A percentile compares a stretch with the other conserved stretches of the same genome.
Evolutionary conservation across 1,139 yeast species (phyloP).

Genomic region (Lodderomyces margitis): DNA sequence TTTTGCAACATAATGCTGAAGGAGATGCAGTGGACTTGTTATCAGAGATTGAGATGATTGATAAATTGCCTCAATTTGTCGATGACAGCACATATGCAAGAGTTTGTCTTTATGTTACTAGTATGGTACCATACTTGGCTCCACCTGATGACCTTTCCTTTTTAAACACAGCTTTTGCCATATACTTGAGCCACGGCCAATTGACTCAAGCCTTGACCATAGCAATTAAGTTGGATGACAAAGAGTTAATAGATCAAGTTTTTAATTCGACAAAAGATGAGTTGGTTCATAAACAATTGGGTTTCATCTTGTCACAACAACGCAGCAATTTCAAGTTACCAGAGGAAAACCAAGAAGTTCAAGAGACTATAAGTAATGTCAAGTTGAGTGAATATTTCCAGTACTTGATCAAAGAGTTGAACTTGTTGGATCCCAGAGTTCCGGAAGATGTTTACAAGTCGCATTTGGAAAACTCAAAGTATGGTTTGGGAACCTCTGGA

Average conservation of each 20-base stretch:
- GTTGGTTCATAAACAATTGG: conserved; percentile 82
- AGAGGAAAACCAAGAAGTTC: conserved; percentile 71
- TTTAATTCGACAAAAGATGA: conserved; percentile 73
- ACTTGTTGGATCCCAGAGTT: conserved; percentile 81
- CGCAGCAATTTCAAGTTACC: conserved; percentile 71
- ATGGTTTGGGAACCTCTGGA: conserved; percentile 56
- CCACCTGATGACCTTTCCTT: conserved; percentile 92
- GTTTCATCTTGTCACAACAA: conserved; percentile 85
- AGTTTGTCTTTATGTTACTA: conserved; percentile 91
- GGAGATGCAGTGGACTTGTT: conserved; percentile 96
- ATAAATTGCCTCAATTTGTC: conserved; percentile 75
- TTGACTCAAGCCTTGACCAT: conserved; percentile 86
- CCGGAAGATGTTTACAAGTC: conserved; percentile 95
- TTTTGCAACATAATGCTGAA: conserved; percentile 93
- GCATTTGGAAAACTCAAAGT: conserved; percentile 71
- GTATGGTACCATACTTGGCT: conserved; percentile 92
- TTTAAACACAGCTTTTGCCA: conserved; percentile 85
- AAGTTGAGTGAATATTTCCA: conserved; percentile 76
- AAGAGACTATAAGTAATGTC: conserved; percentile 80
- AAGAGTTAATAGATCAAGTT: conserved; percentile 70
- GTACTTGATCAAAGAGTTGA: conserved; percentile 82
- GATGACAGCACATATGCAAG: conserved; percentile 83
- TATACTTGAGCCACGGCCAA: conserved; percentile 76
- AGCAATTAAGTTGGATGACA: conserved; percentile 88
- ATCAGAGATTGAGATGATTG: conserved; percentile 85